A percentile compares a stretch with the other conserved stretches of the same genome.
Evolutionary conservation across 176 grass and related monocot species (phyloP).

Genomic region (Stipa capillata): DNA sequence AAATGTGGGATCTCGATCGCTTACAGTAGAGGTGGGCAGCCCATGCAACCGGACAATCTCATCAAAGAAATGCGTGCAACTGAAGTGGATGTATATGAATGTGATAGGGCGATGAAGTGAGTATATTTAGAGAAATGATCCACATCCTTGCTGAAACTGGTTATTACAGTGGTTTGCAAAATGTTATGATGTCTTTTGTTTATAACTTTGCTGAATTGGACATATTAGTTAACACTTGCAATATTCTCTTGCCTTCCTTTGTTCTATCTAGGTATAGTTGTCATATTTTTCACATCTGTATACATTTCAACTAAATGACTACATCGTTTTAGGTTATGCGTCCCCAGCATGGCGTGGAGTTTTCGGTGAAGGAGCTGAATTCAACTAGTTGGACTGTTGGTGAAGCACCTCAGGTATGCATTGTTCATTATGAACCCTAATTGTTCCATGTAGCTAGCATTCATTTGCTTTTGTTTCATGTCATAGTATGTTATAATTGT

Average conservation of each 20-base stretch:
- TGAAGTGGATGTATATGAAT: too few species aligned
- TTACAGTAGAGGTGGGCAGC: too few species aligned
- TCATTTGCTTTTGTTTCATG: background rate
- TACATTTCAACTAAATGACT: background rate
- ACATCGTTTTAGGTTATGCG: conserved; percentile 30
- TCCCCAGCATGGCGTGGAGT: conserved; percentile 49
- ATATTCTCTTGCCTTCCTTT: background rate
- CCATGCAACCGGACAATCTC: too few species aligned
- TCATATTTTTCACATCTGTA: background rate
- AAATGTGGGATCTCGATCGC: too few species aligned
- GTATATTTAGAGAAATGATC: too few species aligned
- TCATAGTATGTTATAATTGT: background rate
- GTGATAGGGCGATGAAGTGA: too few species aligned
- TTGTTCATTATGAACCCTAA: background rate
- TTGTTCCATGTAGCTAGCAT: background rate
- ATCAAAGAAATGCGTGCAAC: too few species aligned
- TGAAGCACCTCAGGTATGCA: conserved; percentile 48
- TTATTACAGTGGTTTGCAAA: background rate
- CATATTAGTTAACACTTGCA: background rate
- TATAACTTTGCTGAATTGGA: background rate
- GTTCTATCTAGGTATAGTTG: background rate
- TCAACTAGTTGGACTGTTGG: conserved; percentile 51
- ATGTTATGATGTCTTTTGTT: background rate
- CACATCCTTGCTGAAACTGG: background rate
- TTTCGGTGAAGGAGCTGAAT: conserved; percentile 51